A percentile compares a stretch with the other conserved stretches of the same genome.
Evolutionary conservation across 192 early-diverging fungal species (phyloP).

Genomic region (Backusella morwellensis): DNA sequence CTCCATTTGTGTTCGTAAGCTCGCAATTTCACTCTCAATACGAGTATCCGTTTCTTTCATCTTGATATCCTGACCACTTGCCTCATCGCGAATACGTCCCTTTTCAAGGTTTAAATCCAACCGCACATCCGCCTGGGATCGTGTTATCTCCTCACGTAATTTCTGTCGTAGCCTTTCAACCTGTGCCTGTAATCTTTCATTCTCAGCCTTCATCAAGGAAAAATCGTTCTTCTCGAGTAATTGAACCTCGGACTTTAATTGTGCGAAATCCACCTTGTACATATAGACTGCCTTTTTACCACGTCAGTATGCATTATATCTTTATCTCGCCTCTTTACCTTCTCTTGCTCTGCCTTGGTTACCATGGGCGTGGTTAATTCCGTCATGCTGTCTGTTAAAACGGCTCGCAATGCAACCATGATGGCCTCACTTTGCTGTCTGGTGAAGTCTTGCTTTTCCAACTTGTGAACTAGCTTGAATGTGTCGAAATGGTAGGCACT

Average conservation of each 20-base stretch:
- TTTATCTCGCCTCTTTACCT: conserved; percentile 33
- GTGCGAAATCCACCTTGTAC: conserved; percentile 87
- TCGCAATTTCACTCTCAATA: conserved; percentile 87
- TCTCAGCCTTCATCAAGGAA: conserved; percentile 75
- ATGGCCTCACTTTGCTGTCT: conserved; percentile 73
- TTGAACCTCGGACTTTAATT: conserved; percentile 83
- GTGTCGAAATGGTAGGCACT: conserved; percentile 73
- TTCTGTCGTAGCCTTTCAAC: conserved; percentile 83
- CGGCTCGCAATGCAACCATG: conserved; percentile 67
- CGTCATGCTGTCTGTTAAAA: conserved; percentile 71
- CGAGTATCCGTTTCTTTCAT: conserved; percentile 83
- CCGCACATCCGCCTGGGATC: conserved; percentile 80
- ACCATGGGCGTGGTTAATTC: conserved; percentile 65
- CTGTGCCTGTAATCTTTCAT: conserved; percentile 73
- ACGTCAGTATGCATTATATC: not conserved
- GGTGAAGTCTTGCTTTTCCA: conserved; percentile 71
- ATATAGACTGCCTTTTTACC: conserved; percentile 65
- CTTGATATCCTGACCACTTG: conserved; percentile 77
- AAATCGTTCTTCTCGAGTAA: conserved; percentile 92
- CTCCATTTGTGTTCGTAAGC: conserved; percentile 83
- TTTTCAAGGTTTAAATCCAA: conserved; percentile 91
- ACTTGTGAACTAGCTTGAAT: conserved; percentile 65
- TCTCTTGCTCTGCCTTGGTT: conserved; percentile 80
- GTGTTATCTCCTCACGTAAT: conserved; percentile 77
- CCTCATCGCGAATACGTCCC: conserved; percentile 82